Evolutionary conservation across 495 filamentous ascomycete genomes (phyloP), one percentile per base, ranked within the genome.

Genomic region (Neurospora sp.): DNA sequence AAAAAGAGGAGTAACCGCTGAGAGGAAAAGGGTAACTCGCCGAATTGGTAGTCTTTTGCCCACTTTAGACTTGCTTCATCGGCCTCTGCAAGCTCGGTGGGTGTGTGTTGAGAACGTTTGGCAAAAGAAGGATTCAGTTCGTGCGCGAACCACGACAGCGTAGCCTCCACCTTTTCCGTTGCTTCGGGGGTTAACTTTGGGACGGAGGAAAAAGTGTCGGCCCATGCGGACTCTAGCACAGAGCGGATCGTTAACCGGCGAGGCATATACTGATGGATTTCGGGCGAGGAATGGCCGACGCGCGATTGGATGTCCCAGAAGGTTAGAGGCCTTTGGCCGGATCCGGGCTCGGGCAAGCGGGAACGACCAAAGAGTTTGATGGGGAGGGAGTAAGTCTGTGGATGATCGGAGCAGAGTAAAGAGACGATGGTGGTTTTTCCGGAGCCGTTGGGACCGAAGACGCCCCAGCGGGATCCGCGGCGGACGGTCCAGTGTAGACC

Each of bases 341-440:
- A 85, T 0, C 82, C 83, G 0, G 85, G 86, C 70, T 90, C 87
- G 1, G 94, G 94, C 3, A 97, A 86, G 10, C 96, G 88, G 62
- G 90, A 90, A 31, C 90, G 90, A 3, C 93, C 93, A 75, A 99
- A 97, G 44, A 97, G 84, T 74, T 88, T 89, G 70, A 99, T 91
- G 18, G 94, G 94, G 35, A 92, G 88, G 4, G 93, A 93, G 80
- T 98, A 99, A 2, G 94, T 88, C 80, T 97, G 94, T 0, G 96
- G 96, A 75, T 99, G 96, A 78, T 99, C 96, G 4, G 94, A 97
- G 42, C 93, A 96, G 75, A 99, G 92, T 16, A 99, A 85, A 3
- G 94, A 96, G 18, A 97, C 86, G 70, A 99, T 85, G 0, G 96
- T 99, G 0, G 96, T 98, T 82, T 99, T 99, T 10, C 92, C 92